Conservation (phyloP, 257 asterid genomes). For the Forsythia suspensa region DNA sequence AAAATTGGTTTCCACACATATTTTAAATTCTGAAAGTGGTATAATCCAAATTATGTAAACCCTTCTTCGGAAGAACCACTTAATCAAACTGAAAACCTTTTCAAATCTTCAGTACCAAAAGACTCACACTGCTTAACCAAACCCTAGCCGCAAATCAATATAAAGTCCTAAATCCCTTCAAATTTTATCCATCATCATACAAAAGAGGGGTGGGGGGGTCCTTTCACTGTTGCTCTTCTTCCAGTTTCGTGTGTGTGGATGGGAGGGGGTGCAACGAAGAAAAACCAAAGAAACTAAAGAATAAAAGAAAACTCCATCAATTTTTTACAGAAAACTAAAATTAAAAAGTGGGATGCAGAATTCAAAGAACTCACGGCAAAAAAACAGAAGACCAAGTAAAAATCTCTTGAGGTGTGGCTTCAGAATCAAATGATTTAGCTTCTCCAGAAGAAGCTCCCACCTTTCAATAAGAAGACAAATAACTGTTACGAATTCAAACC, state of each 20-base stretch:
- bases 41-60: slow-evolving; percentile 5
- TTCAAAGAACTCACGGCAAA: slow-evolving; percentile 63
- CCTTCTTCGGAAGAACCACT: neutral
- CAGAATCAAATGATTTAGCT: slow-evolving; percentile 45
- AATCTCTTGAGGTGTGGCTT: slow-evolving; percentile 48
- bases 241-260: neutral
- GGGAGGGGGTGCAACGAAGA: too few relatives aligned
- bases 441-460: slow-evolving; percentile 67
- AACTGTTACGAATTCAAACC: neutral
- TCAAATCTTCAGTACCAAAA: neutral
- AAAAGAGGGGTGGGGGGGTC: neutral
- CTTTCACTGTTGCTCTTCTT: neutral
- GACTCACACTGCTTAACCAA: neutral
- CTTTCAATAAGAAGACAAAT: slow-evolving; percentile 32
- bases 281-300: neutral
- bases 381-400: slow-evolving; percentile 84
- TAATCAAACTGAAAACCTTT: neutral
- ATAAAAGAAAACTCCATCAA: neutral
- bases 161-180: neutral
- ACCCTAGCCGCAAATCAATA: neutral
- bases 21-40: neutral
- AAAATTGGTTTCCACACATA: neutral
- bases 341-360: neutral
- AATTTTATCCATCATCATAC: neutral
- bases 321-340: neutral